Base-by-base conservation (phyloP, 192 early-diverging fungal species). In the Tieghemiomyces parasiticus region DNA sequence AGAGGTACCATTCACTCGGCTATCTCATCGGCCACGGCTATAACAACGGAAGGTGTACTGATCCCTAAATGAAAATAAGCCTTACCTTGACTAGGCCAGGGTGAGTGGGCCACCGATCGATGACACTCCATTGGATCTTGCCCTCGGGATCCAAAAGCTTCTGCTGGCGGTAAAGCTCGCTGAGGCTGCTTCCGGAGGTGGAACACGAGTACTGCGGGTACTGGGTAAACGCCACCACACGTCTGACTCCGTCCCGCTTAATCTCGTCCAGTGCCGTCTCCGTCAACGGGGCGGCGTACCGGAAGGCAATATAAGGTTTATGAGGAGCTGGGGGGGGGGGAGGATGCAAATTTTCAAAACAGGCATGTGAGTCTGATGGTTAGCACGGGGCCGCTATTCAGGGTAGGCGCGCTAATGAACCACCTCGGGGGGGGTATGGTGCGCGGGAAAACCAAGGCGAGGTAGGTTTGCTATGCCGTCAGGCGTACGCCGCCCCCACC, bases 191-290 rank as follows among this genome's bases (percentile, higher is more conserved):
- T 42, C 94, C 94, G 0, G 92, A 95, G 22, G 92, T 95, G 13
- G 90, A 90, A 63, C 92, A 91, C n/a, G 89, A 91, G 71, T 91
- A 95, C 74, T 97, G 94, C 47, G 92, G 94, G 66, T 97, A 97
- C 68, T 95, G 84, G 2, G 86, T 85, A 52, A 97, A 90, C 16
- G 91, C 94, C 28, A 97, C 76, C 3, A 88, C 94, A 19, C 87
- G 81, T 52, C 79, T 71, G 2, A 95, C 81, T 4, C 87, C 86
- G 69, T 95, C 92, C 25, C 67, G 56, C 35, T 89, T 77, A 84
- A 97, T 92, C 47, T 77, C 67, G 25, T 74, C 54, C n/a, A 97
- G 51, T 6, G 94, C 81, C 45, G 78, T 73, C 6, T 74, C 69
- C 2, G 89, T 91, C 54, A 86, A 74, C 31, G 94, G 94, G 24